Percentiles rank a stretch among this genome's conserved stretches.
These are phyloP conservation scores for Pichia membranifaciens DNA, from an alignment of 805 yeast species.

Conservation along the genomic window DNA sequence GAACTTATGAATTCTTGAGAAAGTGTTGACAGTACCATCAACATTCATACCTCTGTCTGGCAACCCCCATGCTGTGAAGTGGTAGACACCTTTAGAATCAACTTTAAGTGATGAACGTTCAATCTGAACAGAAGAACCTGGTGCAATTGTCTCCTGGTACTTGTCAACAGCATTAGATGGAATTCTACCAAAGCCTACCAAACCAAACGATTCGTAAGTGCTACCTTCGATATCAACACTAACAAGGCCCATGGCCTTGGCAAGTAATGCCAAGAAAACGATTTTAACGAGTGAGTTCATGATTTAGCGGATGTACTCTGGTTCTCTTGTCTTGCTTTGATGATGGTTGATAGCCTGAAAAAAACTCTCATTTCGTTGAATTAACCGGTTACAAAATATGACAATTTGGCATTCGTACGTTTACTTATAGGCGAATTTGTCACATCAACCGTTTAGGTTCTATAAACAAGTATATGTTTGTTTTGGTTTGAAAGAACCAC, in stretches of 20 bases:
- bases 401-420: too few relatives aligned
- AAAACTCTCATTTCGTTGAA: too few relatives aligned
- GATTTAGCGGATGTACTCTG: too few relatives aligned
- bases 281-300: conserved; percentile 6
- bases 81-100: conserved; percentile 20
- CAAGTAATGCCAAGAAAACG: conserved; percentile 8
- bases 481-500: too few relatives aligned
- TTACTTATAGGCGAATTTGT: too few relatives aligned
- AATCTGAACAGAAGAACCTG: conserved; percentile 28
- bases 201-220: conserved; percentile 24
- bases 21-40: conserved; percentile 27
- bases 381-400: neutral
- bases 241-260: conserved; percentile 11
- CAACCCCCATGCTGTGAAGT: conserved; percentile 26
- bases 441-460: too few relatives aligned
- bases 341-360: too few relatives aligned
- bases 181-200: conserved; percentile 26
- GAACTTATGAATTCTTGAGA: conserved; percentile 25
- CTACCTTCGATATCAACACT: conserved; percentile 22
- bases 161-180: conserved; percentile 26
- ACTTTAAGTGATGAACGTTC: conserved; percentile 23
- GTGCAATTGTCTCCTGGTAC: conserved; percentile 28
- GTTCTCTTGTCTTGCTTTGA: too few relatives aligned
- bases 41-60: conserved; percentile 33
- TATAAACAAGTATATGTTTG: too few relatives aligned